Base-by-base conservation (phyloP, 1,284 basidiomycete species). In the Quambalaria eucalypti region DNA sequence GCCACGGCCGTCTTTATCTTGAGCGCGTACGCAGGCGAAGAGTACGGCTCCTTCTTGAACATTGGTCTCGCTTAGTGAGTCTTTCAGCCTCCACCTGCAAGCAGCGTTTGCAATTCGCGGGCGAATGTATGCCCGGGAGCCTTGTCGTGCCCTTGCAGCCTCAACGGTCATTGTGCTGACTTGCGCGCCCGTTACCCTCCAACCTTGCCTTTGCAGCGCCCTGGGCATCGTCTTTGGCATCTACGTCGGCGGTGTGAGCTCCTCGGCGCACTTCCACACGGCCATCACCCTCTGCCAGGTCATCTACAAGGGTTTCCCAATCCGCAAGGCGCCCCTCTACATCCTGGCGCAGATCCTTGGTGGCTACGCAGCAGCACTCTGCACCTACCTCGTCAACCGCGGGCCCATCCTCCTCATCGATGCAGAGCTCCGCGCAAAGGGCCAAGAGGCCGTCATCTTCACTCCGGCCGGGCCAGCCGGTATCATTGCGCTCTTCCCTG, bases 1-100 rank as follows among this genome's bases (percentile, higher is more conserved):
- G 63, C 65, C 4, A 65, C 63, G 1, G 65, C 63, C 14, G 56
- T 56, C 2, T 62, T 49, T 52, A 48, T 67, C 9, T 42, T 69
- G 16, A 65, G 66, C 14, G 60, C 59, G 9, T 56, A 55, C 46
- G 61, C 36, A 2, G 62, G 59, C 1, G 33, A 40, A 6, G 56
- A 62, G 3, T 52, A 57, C 49, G 66, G 65, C 25, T 61, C 59
- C 54, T 21, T 69, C 16, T 61, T 61, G 28, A 61, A 63, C 62
- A 64, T 69, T 47, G 66, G 65, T 31, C 65, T 68, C 31, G 62
- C 66, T 28, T 68, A 68, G n/a, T n/a, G n/a, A n/a, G n/a, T n/a
- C n/a, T n/a, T n/a, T n/a, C n/a, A n/a, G n/a, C n/a, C n/a, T n/a
- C n/a, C n/a, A n/a, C n/a, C n/a, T n/a, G n/a, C n/a, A n/a, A n/a